Evolutionary conservation across 148 eudicot genomes (phyloP).

Genomic region (Rhododendron ferrugineum): DNA sequence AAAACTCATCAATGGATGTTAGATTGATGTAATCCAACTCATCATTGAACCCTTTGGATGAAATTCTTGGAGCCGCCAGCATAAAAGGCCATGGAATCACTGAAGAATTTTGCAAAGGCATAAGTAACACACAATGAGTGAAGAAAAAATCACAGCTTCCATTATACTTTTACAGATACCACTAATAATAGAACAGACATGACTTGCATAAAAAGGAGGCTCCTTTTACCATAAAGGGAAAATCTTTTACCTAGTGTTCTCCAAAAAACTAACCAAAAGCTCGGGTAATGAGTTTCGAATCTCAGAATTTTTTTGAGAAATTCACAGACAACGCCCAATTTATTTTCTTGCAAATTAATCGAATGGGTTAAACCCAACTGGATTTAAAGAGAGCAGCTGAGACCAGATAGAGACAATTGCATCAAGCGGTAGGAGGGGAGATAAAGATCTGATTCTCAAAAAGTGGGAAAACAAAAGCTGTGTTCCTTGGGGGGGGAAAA

Average conservation of each 20-base stretch:
- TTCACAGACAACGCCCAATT: not conserved
- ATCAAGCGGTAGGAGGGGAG: conserved; percentile 4
- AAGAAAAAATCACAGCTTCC: not conserved
- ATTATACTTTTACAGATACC: not conserved
- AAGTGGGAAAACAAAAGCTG: not conserved
- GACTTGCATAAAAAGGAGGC: not conserved
- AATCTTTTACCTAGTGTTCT: not conserved
- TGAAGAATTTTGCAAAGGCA: not conserved
- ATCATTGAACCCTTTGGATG: not conserved
- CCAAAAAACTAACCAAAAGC: conserved; percentile 7
- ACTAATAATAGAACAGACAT: not conserved
- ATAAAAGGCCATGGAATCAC: not conserved
- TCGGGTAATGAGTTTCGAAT: conserved; percentile 4
- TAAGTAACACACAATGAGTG: not conserved
- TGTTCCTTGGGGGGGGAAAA: too few relatives aligned
- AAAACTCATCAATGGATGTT: not conserved
- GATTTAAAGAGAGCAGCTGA: conserved; percentile 1
- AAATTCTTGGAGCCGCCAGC: not conserved
- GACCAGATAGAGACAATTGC: not conserved
- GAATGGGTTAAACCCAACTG: not conserved
- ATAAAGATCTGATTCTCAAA: conserved; percentile 10
- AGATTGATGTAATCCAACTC: not conserved
- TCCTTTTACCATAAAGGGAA: conserved; percentile 10
- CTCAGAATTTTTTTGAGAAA: conserved; percentile 1
- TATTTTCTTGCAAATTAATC: not conserved